These are phyloP conservation scores for Beverwykella pulmonaria DNA, from an alignment of 495 filamentous ascomycete species.

Conservation along the genomic window DNA sequence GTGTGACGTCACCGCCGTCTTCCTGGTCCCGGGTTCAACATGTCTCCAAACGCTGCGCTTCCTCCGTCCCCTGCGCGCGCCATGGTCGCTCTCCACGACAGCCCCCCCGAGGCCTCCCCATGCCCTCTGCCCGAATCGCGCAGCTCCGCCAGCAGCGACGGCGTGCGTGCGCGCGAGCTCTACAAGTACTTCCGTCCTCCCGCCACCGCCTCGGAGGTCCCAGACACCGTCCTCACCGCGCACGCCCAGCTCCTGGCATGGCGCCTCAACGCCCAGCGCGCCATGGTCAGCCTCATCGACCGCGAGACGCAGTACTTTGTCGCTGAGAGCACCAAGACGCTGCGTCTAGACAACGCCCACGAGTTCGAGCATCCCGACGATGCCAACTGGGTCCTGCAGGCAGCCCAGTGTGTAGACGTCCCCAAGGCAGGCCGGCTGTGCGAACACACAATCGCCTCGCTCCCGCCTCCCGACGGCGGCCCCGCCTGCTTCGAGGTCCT, in stretches of 20 bases:
- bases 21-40: too few relatives aligned
- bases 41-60: too few relatives aligned
- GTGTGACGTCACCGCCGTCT: too few relatives aligned
- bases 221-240: constrained; percentile 35
- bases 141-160: background rate
- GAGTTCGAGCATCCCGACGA: constrained; percentile 47
- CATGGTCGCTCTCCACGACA: background rate
- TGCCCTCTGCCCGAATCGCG: background rate
- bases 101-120: background rate
- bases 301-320: constrained; percentile 55
- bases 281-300: constrained; percentile 47
- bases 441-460: constrained; percentile 27
- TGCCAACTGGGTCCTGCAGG: constrained; percentile 44
- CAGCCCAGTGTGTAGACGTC: constrained; percentile 42
- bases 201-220: background rate
- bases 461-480: constrained; percentile 8
- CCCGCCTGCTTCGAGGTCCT: constrained; percentile 26
- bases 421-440: constrained; percentile 54
- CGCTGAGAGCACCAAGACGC: constrained; percentile 56
- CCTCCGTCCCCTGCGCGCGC: background rate
- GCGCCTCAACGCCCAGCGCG: constrained; percentile 34
- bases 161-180: constrained; percentile 21
- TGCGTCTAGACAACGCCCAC: constrained; percentile 42
- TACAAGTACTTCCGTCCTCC: constrained; percentile 33
- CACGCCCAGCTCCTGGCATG: constrained; percentile 33